A percentile compares a stretch with the other conserved stretches of the same genome.
These are phyloP conservation scores for Malassezia globosa DNA, from an alignment of 1,284 basidiomycete species.

Conservation along the genomic window DNA sequence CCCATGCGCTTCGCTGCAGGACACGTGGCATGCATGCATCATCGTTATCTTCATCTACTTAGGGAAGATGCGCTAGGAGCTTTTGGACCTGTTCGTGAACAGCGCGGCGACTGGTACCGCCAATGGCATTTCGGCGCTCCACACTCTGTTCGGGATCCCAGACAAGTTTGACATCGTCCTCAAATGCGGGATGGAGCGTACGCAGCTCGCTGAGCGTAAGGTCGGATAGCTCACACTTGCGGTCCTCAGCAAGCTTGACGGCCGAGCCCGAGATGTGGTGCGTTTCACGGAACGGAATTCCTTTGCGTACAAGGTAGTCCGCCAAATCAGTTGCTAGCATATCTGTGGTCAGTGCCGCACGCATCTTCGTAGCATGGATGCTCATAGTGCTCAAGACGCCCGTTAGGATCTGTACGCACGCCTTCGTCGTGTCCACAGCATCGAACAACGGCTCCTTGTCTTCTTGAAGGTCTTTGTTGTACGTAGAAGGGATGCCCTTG, in stretches of 20 bases:
- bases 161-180: constrained; percentile 58
- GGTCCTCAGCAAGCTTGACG: constrained; percentile 80
- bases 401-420: constrained; percentile 81
- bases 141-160: constrained; percentile 56
- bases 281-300: constrained; percentile 89
- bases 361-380: constrained; percentile 84
- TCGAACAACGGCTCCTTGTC: constrained; percentile 97
- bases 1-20: constrained; percentile 8
- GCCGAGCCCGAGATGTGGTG: constrained; percentile 94
- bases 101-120: constrained; percentile 74
- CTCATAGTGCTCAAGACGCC: constrained; percentile 81
- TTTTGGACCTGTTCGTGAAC: constrained; percentile 60
- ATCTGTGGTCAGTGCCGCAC: constrained; percentile 79
- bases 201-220: constrained; percentile 70
- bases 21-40: constrained; percentile 9
- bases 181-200: constrained; percentile 64
- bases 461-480: constrained; percentile 98
- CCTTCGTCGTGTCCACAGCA: constrained; percentile 76
- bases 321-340: constrained; percentile 93
- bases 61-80: constrained; percentile 1
- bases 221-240: constrained; percentile 66
- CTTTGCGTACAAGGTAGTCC: constrained; percentile 94
- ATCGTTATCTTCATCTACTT: not conserved
- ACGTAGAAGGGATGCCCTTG: constrained; percentile 93
- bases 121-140: constrained; percentile 83